Conservation (phyloP, 352 stramenopile genomes). For the Phytophthora sojae region DNA sequence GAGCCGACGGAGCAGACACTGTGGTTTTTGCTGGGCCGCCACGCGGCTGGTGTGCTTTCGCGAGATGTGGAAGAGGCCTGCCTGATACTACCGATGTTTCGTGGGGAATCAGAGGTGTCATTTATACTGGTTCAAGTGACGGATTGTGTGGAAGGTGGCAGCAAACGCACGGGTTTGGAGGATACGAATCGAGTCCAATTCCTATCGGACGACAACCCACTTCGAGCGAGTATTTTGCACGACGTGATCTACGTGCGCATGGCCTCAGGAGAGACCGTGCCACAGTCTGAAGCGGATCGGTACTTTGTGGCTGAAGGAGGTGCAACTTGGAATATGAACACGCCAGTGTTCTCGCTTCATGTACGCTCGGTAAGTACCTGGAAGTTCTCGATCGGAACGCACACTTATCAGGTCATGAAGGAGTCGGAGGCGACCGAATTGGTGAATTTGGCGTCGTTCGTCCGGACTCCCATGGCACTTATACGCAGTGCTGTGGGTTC, state of each 20-base stretch:
- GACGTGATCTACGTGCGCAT: background rate
- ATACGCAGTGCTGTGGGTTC: background rate
- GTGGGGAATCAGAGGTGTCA: background rate
- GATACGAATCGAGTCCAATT: background rate
- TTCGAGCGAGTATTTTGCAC: background rate
- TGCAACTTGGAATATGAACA: background rate
- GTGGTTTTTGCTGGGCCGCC: slow-evolving; percentile 40
- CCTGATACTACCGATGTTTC: background rate
- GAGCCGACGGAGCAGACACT: slow-evolving; percentile 25
- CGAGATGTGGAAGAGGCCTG: slow-evolving; percentile 2
- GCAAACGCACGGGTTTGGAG: background rate
- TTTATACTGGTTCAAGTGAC: background rate
- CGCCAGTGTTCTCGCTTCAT: background rate
- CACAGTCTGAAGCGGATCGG: background rate
- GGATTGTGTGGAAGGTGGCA: background rate
- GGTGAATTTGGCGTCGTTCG: background rate
- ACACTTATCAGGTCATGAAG: background rate
- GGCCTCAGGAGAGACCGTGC: background rate
- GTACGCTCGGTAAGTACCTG: background rate
- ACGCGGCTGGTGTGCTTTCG: slow-evolving; percentile 25
- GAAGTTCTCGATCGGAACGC: background rate
- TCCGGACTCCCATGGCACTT: background rate
- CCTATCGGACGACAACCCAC: background rate
- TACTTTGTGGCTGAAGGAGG: background rate
- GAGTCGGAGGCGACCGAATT: background rate